phyloP scores from a whole-genome alignment of 2,329 filamentous ascomycete species.

The Coniosporium tulheliwenetii region DNA sequence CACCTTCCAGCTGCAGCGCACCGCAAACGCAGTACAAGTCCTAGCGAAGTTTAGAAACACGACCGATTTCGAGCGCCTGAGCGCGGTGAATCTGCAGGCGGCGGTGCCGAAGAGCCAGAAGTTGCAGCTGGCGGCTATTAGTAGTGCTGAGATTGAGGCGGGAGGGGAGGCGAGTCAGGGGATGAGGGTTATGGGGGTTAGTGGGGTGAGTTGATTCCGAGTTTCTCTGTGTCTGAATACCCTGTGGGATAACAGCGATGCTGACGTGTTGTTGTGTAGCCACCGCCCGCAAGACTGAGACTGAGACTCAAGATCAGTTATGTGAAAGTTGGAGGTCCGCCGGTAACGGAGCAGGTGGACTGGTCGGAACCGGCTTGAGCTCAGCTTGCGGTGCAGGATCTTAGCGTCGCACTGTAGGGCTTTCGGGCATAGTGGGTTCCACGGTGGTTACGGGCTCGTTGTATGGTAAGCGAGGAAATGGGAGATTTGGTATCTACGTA shows the following conservation, averaged over 20 bases:
- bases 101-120: slow-evolving; percentile 96
- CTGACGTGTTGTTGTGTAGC: slow-evolving; percentile 31
- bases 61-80: slow-evolving; percentile 48
- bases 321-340: slow-evolving; percentile 50
- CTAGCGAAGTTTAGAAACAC: slow-evolving; percentile 71
- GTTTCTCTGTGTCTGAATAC: slow-evolving; percentile 3
- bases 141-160: slow-evolving; percentile 56
- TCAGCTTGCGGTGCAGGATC: too few relatives aligned
- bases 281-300: slow-evolving; percentile 52
- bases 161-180: slow-evolving; percentile 76
- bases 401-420: too few relatives aligned
- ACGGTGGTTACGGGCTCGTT: too few relatives aligned
- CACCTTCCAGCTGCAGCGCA: slow-evolving; percentile 71
- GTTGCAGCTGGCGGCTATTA: slow-evolving; percentile 80
- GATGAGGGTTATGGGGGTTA: slow-evolving; percentile 75
- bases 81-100: slow-evolving; percentile 72
- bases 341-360: slow-evolving; percentile 83
- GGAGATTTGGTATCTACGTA: too few relatives aligned
- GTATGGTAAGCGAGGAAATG: too few relatives aligned
- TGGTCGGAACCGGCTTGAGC: slow-evolving; percentile 61
- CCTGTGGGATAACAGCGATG: neutral
- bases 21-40: slow-evolving; percentile 65
- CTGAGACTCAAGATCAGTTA: slow-evolving; percentile 78
- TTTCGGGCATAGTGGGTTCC: too few relatives aligned
- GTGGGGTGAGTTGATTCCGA: slow-evolving; percentile 55